Evolutionary conservation across 306 rosid genomes (phyloP), one percentile per base, ranked within the genome.

Genomic region (Rosa multiflora): DNA sequence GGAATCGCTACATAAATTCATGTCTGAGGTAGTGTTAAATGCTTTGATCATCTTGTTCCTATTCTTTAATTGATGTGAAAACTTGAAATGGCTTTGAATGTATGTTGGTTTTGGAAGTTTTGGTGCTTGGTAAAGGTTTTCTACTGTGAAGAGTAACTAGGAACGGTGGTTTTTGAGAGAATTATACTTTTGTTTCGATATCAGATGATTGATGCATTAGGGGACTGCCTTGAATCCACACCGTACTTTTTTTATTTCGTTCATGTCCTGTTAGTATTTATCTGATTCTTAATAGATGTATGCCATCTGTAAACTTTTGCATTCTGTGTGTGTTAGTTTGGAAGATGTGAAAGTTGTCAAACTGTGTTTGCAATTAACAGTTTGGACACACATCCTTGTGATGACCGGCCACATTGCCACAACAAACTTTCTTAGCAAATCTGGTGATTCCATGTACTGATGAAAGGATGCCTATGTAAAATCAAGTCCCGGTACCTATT

Each of bases 1-100:
- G 99, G 40, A 92, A 90, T 67, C 89, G 93, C 1, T 91, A 91
- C 84, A 89, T 92, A 35, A 92, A 94, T 84, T 92, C 99, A 39
- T 86, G 95, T 82, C 93, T 91, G 83, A 91, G 97, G 98, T 94
- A 89, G 21, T 62, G 5, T 69, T 37, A 15, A 35, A 59, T 4
- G n/a, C 44, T 77, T 21, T 32, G 47, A 74, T 59, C 11, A 58
- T 61, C 52, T 29, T 40, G 8, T 59, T 40, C 1, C 5, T 13
- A 46, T 13, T 44, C 44, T 43, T 77, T 17, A 35, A 68, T 58
- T 44, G 64, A 55, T 78, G 21, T 61, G 13, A n/a, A 42, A 10
- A 74, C 53, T 10, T 20, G 6, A 35, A 40, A 12, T 17, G 37
- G 10, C 21, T 73, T n/a, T 74, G 64, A 10, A 17, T 40, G 40